Evolutionary conservation across 345 rosid genomes (phyloP), one percentile per base, ranked within the genome.

Genomic region (Laguncularia racemosa): DNA sequence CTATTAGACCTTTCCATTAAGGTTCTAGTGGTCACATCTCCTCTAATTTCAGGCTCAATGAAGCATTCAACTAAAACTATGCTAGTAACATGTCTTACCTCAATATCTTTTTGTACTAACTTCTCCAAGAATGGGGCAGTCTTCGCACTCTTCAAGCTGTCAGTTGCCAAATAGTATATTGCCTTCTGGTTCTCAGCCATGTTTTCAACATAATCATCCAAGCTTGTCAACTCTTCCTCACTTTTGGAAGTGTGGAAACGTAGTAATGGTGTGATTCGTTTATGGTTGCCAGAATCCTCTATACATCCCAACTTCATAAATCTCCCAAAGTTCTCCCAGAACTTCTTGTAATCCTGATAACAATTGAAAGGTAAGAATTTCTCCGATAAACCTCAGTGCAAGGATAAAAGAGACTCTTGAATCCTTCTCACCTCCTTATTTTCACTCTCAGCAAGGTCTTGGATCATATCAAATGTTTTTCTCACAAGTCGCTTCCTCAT

Each of bases 401-500:
- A 46, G 20, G 46, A 4, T 21, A 4, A 6, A 51, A 50, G 28
- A 59, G 40, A 21, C 50, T 54, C 44, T 49, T 19, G 16, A 48
- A 16, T 11, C 44, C 46, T 38, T 64, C 67, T 1, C 40, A 89
- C 99, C 97, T 93, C 99, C 71, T 81, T 87, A 67, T 87, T 81
- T 74, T 85, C 97, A 66, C 88, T 80, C 43, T 84, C 90, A 57
- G 95, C 70, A 55, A 93, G 70, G 26, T 89, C 97, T 74, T 85
- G 97, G 52, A 93, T 87, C 97, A 93, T 89, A 78, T 89, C 99
- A 48, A 93, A 93, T 1, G 99, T 74, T 69, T 93, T 93, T 64
- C 99, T 81, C 23, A 93, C 96, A 33, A 93, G 92, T 69, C 99
- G 79, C 82, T 93, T 93, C 59, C 99, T 87, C 97, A 93, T 93